Evolutionary conservation across 1,284 basidiomycete genomes (phyloP).

Genomic region (Cystobasidium sp.): DNA sequence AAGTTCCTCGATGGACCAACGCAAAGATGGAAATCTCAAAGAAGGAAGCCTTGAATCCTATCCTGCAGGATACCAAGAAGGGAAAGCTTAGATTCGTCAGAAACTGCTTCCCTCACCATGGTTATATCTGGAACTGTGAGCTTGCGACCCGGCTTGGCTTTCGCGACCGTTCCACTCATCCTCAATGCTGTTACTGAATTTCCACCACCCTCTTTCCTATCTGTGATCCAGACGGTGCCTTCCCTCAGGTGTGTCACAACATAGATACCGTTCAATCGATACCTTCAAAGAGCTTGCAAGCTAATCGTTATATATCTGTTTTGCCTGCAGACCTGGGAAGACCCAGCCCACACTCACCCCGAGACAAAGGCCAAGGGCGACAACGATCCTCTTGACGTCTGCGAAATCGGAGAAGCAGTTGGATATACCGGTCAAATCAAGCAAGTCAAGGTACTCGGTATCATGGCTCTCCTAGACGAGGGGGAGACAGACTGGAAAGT

Average conservation of each 20-base stretch:
- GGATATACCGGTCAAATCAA: slow-evolving; percentile 98
- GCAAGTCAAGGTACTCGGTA: slow-evolving; percentile 99
- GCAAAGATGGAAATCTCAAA: slow-evolving; percentile 53
- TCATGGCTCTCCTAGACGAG: slow-evolving; percentile 98
- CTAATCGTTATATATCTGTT: no score
- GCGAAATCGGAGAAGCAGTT: slow-evolving; percentile 99
- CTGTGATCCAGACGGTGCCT: slow-evolving; percentile 62
- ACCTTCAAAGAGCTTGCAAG: background rate
- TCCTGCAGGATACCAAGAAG: slow-evolving; percentile 98
- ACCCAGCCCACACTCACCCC: slow-evolving; percentile 81
- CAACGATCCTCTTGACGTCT: slow-evolving; percentile 99
- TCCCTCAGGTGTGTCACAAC: slow-evolving; percentile 72
- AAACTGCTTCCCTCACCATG: slow-evolving; percentile 99
- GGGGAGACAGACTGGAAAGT: slow-evolving; percentile 99
- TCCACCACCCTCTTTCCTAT: slow-evolving; percentile 3
- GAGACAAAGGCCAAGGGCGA: slow-evolving; percentile 99
- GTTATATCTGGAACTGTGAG: slow-evolving; percentile 90
- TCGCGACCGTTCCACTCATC: background rate
- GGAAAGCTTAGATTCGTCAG: slow-evolving; percentile 95
- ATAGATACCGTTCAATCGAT: background rate
- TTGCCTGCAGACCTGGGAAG: slow-evolving; percentile 88
- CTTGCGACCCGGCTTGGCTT: background rate
- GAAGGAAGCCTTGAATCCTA: slow-evolving; percentile 93
- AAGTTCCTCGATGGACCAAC: slow-evolving; percentile 99
- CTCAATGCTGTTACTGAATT: background rate